Conservation (phyloP, 2,329 filamentous ascomycete species). For the Ceratocystis colombiana region DNA sequence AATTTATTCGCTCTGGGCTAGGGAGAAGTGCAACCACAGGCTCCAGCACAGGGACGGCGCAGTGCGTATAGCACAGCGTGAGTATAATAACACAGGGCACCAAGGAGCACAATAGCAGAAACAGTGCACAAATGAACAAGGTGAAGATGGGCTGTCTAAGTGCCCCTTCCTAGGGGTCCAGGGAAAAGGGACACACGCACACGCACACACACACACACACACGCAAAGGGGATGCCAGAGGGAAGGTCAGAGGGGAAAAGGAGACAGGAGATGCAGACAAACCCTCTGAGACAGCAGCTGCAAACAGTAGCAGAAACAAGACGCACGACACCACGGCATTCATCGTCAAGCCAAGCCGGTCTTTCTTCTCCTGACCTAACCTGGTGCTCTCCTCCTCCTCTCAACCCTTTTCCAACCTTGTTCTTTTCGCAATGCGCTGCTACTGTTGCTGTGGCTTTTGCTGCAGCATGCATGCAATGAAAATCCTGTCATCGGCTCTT, state of each 20-base stretch:
- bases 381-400: not conserved
- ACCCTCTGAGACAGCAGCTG: too few species aligned
- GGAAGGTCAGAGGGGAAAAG: too few species aligned
- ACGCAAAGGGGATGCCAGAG: too few species aligned
- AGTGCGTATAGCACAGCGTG: not conserved
- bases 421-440: not conserved
- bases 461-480: constrained; percentile 10
- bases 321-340: too few species aligned
- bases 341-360: not conserved
- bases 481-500: constrained; percentile 4
- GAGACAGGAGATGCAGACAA: too few species aligned
- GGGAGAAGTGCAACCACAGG: not conserved
- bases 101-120: not conserved
- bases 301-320: too few species aligned
- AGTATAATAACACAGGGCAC: not conserved
- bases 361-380: not conserved
- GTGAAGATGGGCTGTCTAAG: too few species aligned
- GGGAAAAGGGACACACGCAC: too few species aligned
- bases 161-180: too few species aligned
- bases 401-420: not conserved
- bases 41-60: not conserved
- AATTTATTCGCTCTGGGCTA: not conserved
- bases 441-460: not conserved
- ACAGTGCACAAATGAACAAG: too few species aligned
- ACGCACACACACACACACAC: too few species aligned